Evolutionary conservation across 2,329 filamentous ascomycete species (phyloP), one percentile per base, ranked within the genome.

Genomic region (Zopfia rhizophila): DNA sequence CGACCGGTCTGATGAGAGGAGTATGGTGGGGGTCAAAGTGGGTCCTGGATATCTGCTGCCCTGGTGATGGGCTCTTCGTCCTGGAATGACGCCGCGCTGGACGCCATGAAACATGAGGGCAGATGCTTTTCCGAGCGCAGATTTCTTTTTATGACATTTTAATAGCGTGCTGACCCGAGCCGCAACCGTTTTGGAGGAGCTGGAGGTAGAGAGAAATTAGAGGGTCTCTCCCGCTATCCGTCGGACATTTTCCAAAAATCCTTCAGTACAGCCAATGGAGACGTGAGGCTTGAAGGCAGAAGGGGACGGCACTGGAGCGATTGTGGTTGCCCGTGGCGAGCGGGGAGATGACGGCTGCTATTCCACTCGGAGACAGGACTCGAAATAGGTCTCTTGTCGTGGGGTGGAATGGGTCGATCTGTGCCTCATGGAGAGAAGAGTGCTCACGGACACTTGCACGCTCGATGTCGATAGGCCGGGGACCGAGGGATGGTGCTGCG

Each of bases 321-420:
- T 42, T 59, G 51, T 54, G 47, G 48, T 43, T 41, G 45, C 40
- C 46, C 52, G 44, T 53, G 48, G 56, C 48, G 55, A 44, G 51
- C 59, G 60, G 60, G 60, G 58, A 56, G 53, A 30, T 48, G 27
- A 37, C 42, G 35, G 33, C 50, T 37, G 12, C 18, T 6, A 17
- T 7, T 38, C 11, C 35, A 19, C 19, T 16, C 18, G 19, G 35
- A 23, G n/a, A 27, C 19, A 38, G 35, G 18, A 12, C 18, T 38
- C 35, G 35, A 38, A 38, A 25, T 12, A 23, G 35, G 35, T 5
- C 11, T 13, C 7, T 14, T 31, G 8, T n/a, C n/a, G n/a, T n/a
- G n/a, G n/a, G n/a, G n/a, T n/a, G n/a, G n/a, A n/a, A n/a, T n/a
- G n/a, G n/a, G n/a, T n/a, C n/a, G n/a, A n/a, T n/a, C n/a, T n/a